A percentile compares a stretch with the other conserved stretches of the same genome.
These are phyloP conservation scores for Chionographis japonica DNA, from an alignment of 106 monocot genomes.

Conservation along the genomic window DNA sequence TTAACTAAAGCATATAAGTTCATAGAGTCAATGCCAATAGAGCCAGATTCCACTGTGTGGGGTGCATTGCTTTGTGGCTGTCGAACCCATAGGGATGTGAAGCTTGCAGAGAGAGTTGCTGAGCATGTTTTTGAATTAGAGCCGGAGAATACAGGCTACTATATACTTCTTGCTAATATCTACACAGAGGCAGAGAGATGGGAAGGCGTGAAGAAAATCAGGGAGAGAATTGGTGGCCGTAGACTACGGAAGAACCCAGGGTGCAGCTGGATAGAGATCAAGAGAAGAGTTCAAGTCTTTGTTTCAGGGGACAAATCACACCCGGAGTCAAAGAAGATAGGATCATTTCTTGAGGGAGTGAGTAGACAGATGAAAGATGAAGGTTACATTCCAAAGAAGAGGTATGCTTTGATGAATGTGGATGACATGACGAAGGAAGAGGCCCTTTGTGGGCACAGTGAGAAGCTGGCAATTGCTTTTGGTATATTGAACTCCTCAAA, in stretches of 20 bases:
- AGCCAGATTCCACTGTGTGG: conserved; percentile 65
- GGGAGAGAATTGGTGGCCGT: conserved; percentile 27
- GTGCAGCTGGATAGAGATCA: conserved; percentile 71
- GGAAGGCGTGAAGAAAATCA: conserved; percentile 52
- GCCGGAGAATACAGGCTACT: conserved; percentile 67
- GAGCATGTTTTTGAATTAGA: conserved; percentile 65
- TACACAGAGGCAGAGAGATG: conserved; percentile 68
- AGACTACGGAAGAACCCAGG: conserved; percentile 32
- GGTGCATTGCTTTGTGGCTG: conserved; percentile 73
- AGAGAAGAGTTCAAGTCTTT: conserved; percentile 45
- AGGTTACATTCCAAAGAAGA: conserved; percentile 27
- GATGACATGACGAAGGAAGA: conserved; percentile 43
- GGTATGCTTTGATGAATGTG: conserved; percentile 41
- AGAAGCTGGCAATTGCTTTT: conserved; percentile 63
- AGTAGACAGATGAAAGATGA: conserved; percentile 46
- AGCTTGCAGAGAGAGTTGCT: conserved; percentile 72
- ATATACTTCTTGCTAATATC: conserved; percentile 66
- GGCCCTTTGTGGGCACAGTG: conserved; percentile 68
- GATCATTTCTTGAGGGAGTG: conserved; percentile 29
- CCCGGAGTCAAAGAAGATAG: conserved; percentile 33
- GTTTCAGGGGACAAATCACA: conserved; percentile 32
- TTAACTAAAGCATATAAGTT: conserved; percentile 58
- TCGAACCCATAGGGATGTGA: conserved; percentile 55
- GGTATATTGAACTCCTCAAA: conserved; percentile 43
- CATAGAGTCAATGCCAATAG: conserved; percentile 64